Evolutionary conservation across 1,284 basidiomycete species (phyloP).

Genomic region (Cryptococcus amylolentus): DNA sequence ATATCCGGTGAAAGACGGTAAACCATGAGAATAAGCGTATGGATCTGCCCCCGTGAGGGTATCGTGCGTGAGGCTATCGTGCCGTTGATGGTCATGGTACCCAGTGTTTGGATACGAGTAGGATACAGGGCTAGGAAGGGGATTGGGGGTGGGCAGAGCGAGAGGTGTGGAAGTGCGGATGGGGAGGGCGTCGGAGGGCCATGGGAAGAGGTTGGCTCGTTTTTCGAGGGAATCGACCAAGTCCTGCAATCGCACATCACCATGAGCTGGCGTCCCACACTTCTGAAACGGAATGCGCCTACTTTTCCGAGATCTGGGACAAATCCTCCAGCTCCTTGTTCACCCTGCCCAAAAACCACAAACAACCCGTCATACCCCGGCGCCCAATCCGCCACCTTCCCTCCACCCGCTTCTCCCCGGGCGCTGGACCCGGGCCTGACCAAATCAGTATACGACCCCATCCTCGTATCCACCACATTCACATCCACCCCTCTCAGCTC

Average conservation of each 20-base stretch:
- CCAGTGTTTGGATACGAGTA: too few relatives aligned
- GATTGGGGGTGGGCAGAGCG: too few relatives aligned
- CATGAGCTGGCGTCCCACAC: background rate
- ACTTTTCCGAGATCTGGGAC: constrained; percentile 28
- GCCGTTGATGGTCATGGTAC: too few relatives aligned
- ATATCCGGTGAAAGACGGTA: too few relatives aligned
- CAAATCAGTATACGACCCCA: constrained; percentile 38
- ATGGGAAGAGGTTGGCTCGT: constrained; percentile 23
- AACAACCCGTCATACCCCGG: constrained; percentile 27
- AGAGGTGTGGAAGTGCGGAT: too few relatives aligned
- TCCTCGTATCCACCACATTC: constrained; percentile 16
- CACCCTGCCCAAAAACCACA: constrained; percentile 24
- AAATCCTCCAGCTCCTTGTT: constrained; percentile 31
- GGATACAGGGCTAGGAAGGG: too few relatives aligned
- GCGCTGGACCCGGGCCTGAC: constrained; percentile 20
- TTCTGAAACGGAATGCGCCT: background rate
- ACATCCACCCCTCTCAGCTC: constrained; percentile 23
- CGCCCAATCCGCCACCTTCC: constrained; percentile 23
- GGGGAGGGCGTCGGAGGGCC: too few relatives aligned
- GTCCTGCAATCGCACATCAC: constrained; percentile 8
- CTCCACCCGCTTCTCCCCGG: background rate
- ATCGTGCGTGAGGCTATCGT: too few relatives aligned
- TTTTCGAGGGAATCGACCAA: constrained; percentile 24
- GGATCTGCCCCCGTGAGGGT: too few relatives aligned
- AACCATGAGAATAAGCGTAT: too few relatives aligned